These are phyloP conservation scores for Circinella umbellata DNA, from an alignment of 371 early-diverging fungal genomes.

Conservation along the genomic window DNA sequence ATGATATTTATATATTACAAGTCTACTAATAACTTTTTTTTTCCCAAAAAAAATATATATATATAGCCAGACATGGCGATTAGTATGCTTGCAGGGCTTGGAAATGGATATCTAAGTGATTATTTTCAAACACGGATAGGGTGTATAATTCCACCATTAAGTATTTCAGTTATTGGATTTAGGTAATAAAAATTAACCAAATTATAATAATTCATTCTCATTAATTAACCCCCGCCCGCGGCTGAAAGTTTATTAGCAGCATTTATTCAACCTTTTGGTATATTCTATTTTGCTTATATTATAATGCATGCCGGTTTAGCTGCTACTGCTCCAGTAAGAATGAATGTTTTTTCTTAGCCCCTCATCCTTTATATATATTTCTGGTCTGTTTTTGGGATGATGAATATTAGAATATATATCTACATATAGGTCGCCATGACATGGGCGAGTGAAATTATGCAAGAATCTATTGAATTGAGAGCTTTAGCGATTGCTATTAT, in stretches of 20 bases:
- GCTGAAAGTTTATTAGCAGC: constrained; percentile 29
- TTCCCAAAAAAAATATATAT: no score
- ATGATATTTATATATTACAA: background rate
- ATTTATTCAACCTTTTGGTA: constrained; percentile 49
- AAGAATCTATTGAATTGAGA: constrained; percentile 34
- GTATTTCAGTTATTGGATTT: background rate
- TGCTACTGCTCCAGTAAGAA: constrained; percentile 37
- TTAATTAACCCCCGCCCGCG: no score
- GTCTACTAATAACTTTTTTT: background rate
- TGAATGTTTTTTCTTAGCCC: background rate
- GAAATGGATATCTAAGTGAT: constrained; percentile 50
- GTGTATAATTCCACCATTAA: background rate
- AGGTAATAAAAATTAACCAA: background rate
- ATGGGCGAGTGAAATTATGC: constrained; percentile 56
- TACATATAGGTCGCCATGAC: constrained; percentile 50
- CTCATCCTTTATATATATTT: no score
- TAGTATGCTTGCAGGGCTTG: constrained; percentile 43
- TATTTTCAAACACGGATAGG: constrained; percentile 36
- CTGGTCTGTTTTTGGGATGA: no score
- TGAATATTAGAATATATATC: no score
- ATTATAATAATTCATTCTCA: no score
- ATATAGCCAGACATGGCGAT: constrained; percentile 47
- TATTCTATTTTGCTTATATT: constrained; percentile 43
- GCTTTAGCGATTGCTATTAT: constrained; percentile 53
- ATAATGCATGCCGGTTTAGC: constrained; percentile 45